Conservation (phyloP, 768 basidiomycete genomes). For the Lactifluus piperatus region DNA sequence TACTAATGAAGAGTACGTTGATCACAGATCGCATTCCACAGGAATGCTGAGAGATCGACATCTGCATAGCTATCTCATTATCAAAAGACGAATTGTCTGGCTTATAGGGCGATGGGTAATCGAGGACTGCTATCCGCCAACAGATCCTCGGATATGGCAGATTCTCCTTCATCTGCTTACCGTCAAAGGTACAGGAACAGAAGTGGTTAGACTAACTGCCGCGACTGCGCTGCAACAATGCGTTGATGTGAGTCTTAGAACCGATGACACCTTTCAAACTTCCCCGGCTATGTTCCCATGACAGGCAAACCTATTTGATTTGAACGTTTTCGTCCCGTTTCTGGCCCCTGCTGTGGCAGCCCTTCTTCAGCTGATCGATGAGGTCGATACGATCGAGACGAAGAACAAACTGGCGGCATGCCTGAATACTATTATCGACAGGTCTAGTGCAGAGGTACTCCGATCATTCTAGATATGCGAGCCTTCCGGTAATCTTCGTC, state of each 20-base stretch:
- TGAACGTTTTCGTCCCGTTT: constrained; percentile 58
- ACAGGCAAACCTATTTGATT: constrained; percentile 59
- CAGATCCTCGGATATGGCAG: constrained; percentile 67
- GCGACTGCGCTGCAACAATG: constrained; percentile 73
- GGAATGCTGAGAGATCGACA: background rate
- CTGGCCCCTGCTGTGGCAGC: constrained; percentile 52
- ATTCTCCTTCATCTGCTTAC: constrained; percentile 68
- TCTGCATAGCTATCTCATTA: constrained; percentile 64
- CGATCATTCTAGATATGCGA: background rate
- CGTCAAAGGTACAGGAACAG: constrained; percentile 66
- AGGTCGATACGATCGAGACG: constrained; percentile 68
- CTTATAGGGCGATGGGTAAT: constrained; percentile 83
- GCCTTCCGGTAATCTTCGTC: background rate
- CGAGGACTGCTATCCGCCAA: constrained; percentile 51
- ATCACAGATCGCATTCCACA: background rate
- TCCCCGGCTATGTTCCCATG: background rate
- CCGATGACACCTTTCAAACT: background rate
- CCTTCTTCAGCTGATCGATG: constrained; percentile 59
- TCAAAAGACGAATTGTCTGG: constrained; percentile 95
- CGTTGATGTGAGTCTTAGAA: constrained; percentile 61
- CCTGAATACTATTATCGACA: constrained; percentile 60
- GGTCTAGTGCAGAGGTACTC: constrained; percentile 30
- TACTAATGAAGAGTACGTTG: constrained; percentile 47
- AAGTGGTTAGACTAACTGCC: constrained; percentile 81
- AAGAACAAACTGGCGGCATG: constrained; percentile 65